These are phyloP conservation scores for Cladosporium colombiae DNA, from an alignment of 2,329 filamentous ascomycete genomes.

Conservation along the genomic window DNA sequence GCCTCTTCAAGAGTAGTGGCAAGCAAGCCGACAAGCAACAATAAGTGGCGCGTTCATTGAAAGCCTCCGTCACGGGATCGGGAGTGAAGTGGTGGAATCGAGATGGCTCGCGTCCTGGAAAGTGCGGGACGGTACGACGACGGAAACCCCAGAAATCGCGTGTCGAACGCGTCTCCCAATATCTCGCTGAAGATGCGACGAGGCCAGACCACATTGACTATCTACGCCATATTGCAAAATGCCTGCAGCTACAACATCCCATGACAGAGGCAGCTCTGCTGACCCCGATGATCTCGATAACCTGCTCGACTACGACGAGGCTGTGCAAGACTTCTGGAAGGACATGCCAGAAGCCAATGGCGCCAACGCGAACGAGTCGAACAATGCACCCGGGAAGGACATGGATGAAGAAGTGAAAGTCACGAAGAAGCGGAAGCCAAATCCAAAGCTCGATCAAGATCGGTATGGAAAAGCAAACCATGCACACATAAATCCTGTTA, in stretches of 20 bases:
- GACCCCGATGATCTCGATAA: constrained; percentile 59
- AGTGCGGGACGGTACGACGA: neutral
- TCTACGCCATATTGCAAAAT: neutral
- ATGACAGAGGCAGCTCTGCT: constrained; percentile 18
- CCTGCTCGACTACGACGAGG: constrained; percentile 75
- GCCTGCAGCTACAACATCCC: constrained; percentile 4
- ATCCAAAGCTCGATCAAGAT: constrained; percentile 83
- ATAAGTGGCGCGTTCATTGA: neutral
- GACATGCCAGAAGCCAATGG: constrained; percentile 46
- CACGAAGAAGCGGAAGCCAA: constrained; percentile 71
- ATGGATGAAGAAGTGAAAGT: constrained; percentile 86
- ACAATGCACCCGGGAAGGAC: constrained; percentile 55
- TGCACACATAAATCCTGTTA: neutral
- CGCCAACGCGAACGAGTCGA: constrained; percentile 45
- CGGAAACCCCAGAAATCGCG: neutral
- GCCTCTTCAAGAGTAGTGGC: neutral
- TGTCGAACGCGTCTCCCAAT: neutral
- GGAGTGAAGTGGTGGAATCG: constrained; percentile 5
- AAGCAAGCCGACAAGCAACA: neutral
- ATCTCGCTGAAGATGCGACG: neutral
- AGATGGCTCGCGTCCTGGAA: neutral
- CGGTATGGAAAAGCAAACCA: constrained; percentile 51
- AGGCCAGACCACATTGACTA: neutral
- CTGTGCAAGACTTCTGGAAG: constrained; percentile 52
- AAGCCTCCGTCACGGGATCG: constrained; percentile 5